A percentile compares a stretch with the other conserved stretches of the same genome.
Evolutionary conservation across 1,139 yeast species (phyloP).

Genomic region (Nakaseomyces kungkrabaensis): DNA sequence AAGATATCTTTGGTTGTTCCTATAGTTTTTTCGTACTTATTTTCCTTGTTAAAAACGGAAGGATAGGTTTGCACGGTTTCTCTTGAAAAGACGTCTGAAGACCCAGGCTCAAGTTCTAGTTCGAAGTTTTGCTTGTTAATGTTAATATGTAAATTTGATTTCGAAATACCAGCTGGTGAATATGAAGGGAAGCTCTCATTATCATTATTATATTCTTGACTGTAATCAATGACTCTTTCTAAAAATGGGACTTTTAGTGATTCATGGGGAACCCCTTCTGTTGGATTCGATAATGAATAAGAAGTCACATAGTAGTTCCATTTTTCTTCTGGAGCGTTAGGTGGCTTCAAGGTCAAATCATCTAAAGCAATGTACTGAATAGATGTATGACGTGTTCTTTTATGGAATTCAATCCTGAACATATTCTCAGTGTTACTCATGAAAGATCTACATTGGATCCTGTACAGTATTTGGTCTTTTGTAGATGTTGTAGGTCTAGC

Average conservation of each 20-base stretch:
- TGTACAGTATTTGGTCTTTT: slow-evolving; percentile 79
- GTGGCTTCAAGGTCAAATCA: slow-evolving; percentile 76
- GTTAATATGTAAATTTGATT: slow-evolving; percentile 70
- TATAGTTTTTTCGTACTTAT: slow-evolving; percentile 16
- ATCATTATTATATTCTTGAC: slow-evolving; percentile 30
- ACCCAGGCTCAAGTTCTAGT: slow-evolving; percentile 70
- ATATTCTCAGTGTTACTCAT: slow-evolving; percentile 82
- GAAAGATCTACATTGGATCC: slow-evolving; percentile 75
- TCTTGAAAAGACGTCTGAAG: slow-evolving; percentile 72
- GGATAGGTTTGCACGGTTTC: slow-evolving; percentile 31
- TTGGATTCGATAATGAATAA: slow-evolving; percentile 88
- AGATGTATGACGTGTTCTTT: slow-evolving; percentile 42
- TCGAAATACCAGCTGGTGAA: slow-evolving; percentile 54
- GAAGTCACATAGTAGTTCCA: slow-evolving; percentile 93
- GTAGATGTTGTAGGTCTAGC: slow-evolving; percentile 48
- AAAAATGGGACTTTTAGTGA: slow-evolving; percentile 65
- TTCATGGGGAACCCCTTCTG: slow-evolving; percentile 91
- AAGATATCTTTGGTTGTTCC: slow-evolving; percentile 13
- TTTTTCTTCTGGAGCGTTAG: slow-evolving; percentile 62
- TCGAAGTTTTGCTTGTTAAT: slow-evolving; percentile 73
- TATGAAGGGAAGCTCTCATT: slow-evolving; percentile 11
- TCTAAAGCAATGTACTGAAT: slow-evolving; percentile 82
- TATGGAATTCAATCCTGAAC: slow-evolving; percentile 75
- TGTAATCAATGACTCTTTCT: slow-evolving; percentile 48
- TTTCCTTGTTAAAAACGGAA: slow-evolving; percentile 21